Percentiles rank a stretch among this genome's conserved stretches.
Evolutionary conservation across 768 basidiomycete genomes (phyloP).

Genomic region (Psilocybe tampanensis): DNA sequence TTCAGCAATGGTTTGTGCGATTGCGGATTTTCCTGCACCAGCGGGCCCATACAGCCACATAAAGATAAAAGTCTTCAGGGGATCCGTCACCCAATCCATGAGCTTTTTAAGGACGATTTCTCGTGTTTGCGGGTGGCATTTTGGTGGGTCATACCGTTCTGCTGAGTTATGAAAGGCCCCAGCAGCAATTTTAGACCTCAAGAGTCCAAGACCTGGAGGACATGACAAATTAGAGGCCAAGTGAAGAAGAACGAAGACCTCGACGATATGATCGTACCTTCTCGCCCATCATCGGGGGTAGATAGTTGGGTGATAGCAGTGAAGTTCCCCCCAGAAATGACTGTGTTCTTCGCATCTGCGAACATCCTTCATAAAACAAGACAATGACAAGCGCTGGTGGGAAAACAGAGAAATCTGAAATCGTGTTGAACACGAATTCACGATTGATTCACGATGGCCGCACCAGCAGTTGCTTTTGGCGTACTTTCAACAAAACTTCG

Average conservation of each 20-base stretch:
- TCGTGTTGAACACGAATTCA: no score
- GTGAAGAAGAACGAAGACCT: neutral
- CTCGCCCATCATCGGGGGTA: neutral
- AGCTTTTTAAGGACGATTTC: conserved; percentile 8
- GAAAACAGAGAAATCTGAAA: neutral
- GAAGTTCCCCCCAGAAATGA: conserved; percentile 11
- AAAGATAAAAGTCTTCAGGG: neutral
- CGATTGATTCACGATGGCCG: no score
- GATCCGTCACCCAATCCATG: conserved; percentile 12
- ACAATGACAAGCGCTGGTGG: no score
- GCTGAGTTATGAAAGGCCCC: conserved; percentile 18
- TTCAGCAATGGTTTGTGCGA: conserved; percentile 22
- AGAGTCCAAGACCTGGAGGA: neutral
- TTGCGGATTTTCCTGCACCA: conserved; percentile 22
- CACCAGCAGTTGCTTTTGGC: no score
- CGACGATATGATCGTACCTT: neutral
- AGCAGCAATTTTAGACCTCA: conserved; percentile 4
- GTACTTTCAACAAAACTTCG: no score
- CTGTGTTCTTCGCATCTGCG: neutral
- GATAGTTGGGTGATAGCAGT: neutral
- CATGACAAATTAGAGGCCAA: conserved; percentile 1
- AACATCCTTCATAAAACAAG: no score
- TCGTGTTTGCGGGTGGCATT: conserved; percentile 15
- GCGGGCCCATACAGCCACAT: conserved; percentile 23
- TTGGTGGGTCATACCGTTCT: conserved; percentile 17